These are phyloP conservation scores for Rhizophlyctis rosea DNA, from an alignment of 192 early-diverging fungal species.

Conservation along the genomic window DNA sequence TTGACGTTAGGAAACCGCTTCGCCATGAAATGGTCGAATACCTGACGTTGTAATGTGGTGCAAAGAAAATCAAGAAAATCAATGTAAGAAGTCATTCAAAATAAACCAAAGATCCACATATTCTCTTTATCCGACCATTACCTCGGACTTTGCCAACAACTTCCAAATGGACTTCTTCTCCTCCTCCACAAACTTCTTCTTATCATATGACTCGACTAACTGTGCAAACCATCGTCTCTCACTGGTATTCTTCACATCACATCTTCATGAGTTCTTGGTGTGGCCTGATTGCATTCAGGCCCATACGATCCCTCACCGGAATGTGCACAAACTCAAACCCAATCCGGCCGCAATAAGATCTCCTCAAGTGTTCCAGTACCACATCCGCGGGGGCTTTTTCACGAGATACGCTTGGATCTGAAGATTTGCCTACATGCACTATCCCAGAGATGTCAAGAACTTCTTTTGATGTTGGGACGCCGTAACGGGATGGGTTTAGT, in stretches of 20 bases:
- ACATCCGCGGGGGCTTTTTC: conserved; percentile 60
- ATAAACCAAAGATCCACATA: conserved; percentile 10
- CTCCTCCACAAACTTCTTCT: conserved; percentile 46
- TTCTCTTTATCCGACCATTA: conserved; percentile 6
- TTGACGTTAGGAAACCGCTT: conserved; percentile 96
- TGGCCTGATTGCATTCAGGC: no score
- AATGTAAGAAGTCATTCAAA: no score
- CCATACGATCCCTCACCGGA: no score
- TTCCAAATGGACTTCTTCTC: conserved; percentile 75
- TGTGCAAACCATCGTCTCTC: conserved; percentile 89
- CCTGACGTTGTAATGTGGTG: conserved; percentile 33
- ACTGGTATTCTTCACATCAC: conserved; percentile 54
- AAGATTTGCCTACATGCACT: conserved; percentile 60
- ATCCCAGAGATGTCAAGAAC: conserved; percentile 73
- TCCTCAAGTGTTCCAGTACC: conserved; percentile 69
- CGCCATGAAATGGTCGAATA: conserved; percentile 97
- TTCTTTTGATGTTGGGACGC: conserved; percentile 52
- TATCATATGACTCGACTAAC: conserved; percentile 75
- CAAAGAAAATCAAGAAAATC: conserved; percentile 10
- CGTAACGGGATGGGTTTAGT: conserved; percentile 82
- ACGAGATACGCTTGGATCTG: conserved; percentile 38
- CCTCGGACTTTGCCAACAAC: conserved; percentile 76
- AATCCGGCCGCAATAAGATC: conserved; percentile 68
- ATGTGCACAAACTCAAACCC: conserved; percentile 96
- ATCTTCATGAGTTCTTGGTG: neutral